Evolutionary conservation across 1,284 basidiomycete species (phyloP).

Genomic region (Irpex lacteus): DNA sequence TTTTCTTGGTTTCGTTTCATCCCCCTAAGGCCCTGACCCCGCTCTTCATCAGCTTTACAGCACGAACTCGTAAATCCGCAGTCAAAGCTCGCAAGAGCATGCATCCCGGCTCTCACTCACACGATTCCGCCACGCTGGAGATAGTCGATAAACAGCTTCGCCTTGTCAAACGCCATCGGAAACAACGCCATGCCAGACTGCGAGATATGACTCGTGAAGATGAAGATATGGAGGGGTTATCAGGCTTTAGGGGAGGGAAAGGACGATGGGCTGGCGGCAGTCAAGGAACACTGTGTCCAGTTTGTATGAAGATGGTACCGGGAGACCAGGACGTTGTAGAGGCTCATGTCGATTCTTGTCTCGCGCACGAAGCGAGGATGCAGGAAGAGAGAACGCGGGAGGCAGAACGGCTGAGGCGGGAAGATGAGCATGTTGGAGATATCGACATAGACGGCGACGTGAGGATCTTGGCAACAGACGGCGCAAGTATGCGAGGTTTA

Average conservation of each 20-base stretch:
- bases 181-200: slow-evolving; percentile 57
- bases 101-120: slow-evolving; percentile 26
- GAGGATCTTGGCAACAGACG: slow-evolving; percentile 30
- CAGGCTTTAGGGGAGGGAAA: slow-evolving; percentile 21
- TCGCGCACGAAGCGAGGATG: slow-evolving; percentile 45
- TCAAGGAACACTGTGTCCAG: slow-evolving; percentile 56
- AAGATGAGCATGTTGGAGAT: slow-evolving; percentile 27
- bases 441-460: slow-evolving; percentile 30
- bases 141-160: slow-evolving; percentile 53
- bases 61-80: slow-evolving; percentile 53
- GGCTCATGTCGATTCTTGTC: slow-evolving; percentile 74
- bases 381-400: slow-evolving; percentile 41
- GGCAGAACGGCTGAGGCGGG: slow-evolving; percentile 29
- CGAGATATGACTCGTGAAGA: slow-evolving; percentile 64
- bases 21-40: neutral
- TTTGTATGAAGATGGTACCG: slow-evolving; percentile 53
- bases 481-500: slow-evolving; percentile 41
- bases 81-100: slow-evolving; percentile 60
- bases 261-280: slow-evolving; percentile 28
- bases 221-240: slow-evolving; percentile 38
- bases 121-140: slow-evolving; percentile 33
- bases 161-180: slow-evolving; percentile 59
- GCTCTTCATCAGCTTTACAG: slow-evolving; percentile 17
- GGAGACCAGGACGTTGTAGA: slow-evolving; percentile 71
- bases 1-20: slow-evolving; percentile 17